Percentiles rank a stretch among this genome's conserved stretches.
These are phyloP conservation scores for Papiliotrema fonsecae DNA, from an alignment of 1,284 basidiomycete genomes.

Conservation along the genomic window DNA sequence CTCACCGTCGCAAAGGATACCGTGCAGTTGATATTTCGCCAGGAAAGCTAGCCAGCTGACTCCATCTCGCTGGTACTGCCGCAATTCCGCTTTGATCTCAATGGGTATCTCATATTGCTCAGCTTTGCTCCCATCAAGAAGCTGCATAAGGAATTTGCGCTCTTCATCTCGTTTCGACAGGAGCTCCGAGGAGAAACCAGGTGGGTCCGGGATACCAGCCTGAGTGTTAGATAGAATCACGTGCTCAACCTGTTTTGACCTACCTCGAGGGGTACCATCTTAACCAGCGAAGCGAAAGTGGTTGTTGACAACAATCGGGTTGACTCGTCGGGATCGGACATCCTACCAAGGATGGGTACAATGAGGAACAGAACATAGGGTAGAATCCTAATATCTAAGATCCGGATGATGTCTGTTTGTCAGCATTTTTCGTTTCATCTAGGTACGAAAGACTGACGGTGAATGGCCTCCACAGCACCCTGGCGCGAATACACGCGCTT, in stretches of 20 bases:
- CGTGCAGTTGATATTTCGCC: slow-evolving; percentile 92
- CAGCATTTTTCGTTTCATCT: background rate
- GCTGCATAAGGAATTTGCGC: slow-evolving; percentile 85
- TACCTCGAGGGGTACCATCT: slow-evolving; percentile 97
- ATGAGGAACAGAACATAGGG: slow-evolving; percentile 98
- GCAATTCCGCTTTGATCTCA: slow-evolving; percentile 84
- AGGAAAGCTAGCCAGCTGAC: slow-evolving; percentile 99
- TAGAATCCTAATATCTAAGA: slow-evolving; percentile 86
- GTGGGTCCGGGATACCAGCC: slow-evolving; percentile 92
- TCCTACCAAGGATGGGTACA: slow-evolving; percentile 91
- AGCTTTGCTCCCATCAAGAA: slow-evolving; percentile 91
- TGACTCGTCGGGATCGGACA: slow-evolving; percentile 92
- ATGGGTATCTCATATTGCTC: slow-evolving; percentile 86
- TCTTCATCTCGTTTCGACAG: slow-evolving; percentile 81
- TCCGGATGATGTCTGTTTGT: slow-evolving; percentile 75
- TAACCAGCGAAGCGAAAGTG: slow-evolving; percentile 95
- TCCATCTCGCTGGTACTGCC: slow-evolving; percentile 97
- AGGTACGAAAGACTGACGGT: slow-evolving; percentile 59
- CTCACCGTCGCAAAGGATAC: slow-evolving; percentile 94
- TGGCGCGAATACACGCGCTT: slow-evolving; percentile 73
- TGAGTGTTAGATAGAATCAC: slow-evolving; percentile 34
- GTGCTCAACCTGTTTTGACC: slow-evolving; percentile 14
- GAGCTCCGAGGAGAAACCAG: slow-evolving; percentile 85
- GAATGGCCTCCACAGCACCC: slow-evolving; percentile 83
- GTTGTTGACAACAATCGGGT: slow-evolving; percentile 90